Base-by-base conservation (phyloP, 192 early-diverging fungal species). In the Mycoemilia scoparia region DNA sequence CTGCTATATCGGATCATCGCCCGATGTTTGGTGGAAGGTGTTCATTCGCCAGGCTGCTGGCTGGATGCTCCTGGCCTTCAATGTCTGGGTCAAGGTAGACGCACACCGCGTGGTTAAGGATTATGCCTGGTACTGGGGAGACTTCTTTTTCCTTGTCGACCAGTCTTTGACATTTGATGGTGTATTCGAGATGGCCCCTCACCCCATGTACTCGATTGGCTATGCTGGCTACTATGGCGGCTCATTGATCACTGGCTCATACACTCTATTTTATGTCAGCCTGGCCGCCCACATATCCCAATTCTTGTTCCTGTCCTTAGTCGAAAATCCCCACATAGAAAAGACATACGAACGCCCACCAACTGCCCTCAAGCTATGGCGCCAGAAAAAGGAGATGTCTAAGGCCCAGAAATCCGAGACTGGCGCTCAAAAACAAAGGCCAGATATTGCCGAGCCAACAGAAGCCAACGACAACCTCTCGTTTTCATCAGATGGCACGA, bases 51-150 rank as follows among this genome's bases (percentile, higher is more conserved):
- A 79, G 52, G 42, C 70, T 14, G 87, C 74, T 18, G 87, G 87
- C 7, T 36, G 79, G 2, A 62, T 84, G 16, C 59, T 97, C 32
- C 62, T 92, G 5, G 60, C 70, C 16, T 90, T 97, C 53, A 93
- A 92, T 41, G 71, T 91, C 38, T 92, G 92, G 82, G 89, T 97
- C 42, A 88, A 91, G 52, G 48, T 83, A 29, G 92, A 97, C 51
- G 88, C 87, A 17, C 84, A 87, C 33, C 80, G 88, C 6, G 87
- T 88, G 5, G 80, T 97, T 36, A 90, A 86, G 56, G 90, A 95
- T 57, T 97, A 82, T 65, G 88, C 88, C 7, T 92, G 88, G 87
- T 97, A 97, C 60, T 97, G 92, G 92, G 92, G 92, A 36, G 88
- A 95, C 54, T 97, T 97, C 49, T 97, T 97, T 69, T 95, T 97